Base-by-base conservation (phyloP, 2,329 filamentous ascomycete species). In the Fusarium nurragi region DNA sequence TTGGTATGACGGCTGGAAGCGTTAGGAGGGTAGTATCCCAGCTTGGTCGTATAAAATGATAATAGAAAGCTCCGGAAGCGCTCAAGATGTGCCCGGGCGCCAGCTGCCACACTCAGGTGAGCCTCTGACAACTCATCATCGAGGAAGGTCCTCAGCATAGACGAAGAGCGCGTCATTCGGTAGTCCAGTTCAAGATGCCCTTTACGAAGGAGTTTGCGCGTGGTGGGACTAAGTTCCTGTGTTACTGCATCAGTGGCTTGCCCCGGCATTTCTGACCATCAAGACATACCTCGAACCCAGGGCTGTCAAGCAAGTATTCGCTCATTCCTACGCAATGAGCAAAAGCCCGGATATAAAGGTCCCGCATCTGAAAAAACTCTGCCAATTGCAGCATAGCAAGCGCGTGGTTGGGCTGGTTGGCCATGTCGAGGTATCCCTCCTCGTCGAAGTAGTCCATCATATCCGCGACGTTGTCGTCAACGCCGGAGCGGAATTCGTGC, bases 311-410 rank as follows among this genome's bases (percentile, higher is more conserved):
- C 6, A 94, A 62, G 23, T 80, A 79, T 19, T 90, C 86, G 59
- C 84, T 85, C 91, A 94, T 93, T 39, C 91, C 92, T 32, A 90
- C 89, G 71, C 91, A 93, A 71, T 95, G 92, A 14, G 86, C 83
- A 75, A 94, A 93, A 0, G 91, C 88, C 70, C 91, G 85, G 12
- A 88, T 83, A 80, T 92, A 94, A 13, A 92, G 76, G n/a, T 87
- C 83, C 50, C 80, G 81, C 23, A 90, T 76, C 48, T 85, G 83
- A 64, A 88, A 89, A 21, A 82, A 79, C 71, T 94, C 91, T 3
- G 90, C 88, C 39, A 93, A 83, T 47, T 85, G 84, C 13, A 94
- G 77, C 40, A 89, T 79, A 0, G 88, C 90, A 34, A 93, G 74
- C 0, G 91, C 88, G 71, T 93, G 87, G 48, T 88, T 83, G 0